Evolutionary conservation across 257 asterid species (phyloP), one percentile per base, ranked within the genome.

Genomic region (Scutellaria minor): DNA sequence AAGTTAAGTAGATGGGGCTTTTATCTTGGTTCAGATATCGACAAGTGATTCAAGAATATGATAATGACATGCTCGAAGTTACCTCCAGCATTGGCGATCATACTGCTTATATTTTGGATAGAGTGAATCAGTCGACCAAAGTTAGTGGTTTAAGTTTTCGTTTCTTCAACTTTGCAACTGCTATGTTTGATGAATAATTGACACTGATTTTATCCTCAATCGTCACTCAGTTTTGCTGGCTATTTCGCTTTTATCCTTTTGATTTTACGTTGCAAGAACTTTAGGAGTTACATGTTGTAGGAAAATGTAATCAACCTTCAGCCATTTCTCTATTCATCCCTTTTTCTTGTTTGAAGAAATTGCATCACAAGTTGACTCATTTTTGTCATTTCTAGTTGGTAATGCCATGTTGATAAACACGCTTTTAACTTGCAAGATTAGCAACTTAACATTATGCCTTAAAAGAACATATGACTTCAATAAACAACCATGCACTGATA

Each of bases 121-220:
- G 70, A 22, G 46, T 35, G 59, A 70, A 42, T 44, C 52, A 4
- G 3, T 64, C 48, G 10, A 7, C 54, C 35, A 14, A 52, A 15
- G 27, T 27, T 56, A 59, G 55, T 42, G 51, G 40, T 63, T 54
- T 12, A 60, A 48, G 66, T 11, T 68, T 63, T 15, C 57, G 6
- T 12, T 45, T 27, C 9, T 31, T 35, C 27, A 6, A 4, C 8
- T 18, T 55, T 67, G 31, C 52, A 9, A 8, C 45, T 22, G 9
- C 65, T 27, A 12, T 54, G 52, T 54, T 27, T 53, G 54, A 68
- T 66, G 53, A 72, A 41, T 65, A n/a, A 47, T 47, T 22, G 14
- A 41, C 52, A 35, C 54, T 50, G 75, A 18, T 60, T 60, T 71
- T 59, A 14, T 72, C 47, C 15, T 77, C 57, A 35, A 41, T 44